Conservation (phyloP, 164 flowering plant genomes). For the Houttuynia cordata region DNA sequence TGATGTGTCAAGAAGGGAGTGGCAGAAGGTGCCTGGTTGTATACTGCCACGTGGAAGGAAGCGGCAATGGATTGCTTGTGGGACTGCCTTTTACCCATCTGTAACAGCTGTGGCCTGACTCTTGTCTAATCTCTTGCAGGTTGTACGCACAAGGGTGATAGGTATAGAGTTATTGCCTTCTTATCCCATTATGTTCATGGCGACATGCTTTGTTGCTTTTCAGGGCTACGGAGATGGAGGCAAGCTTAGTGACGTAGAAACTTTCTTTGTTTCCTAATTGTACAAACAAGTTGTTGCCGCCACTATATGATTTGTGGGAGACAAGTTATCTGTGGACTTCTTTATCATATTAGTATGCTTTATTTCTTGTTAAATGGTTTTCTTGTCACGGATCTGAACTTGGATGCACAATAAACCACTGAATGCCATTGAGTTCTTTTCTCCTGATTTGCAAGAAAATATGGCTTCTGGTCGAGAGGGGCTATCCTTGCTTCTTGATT, state of each 20-base stretch:
- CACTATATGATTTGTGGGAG: not conserved
- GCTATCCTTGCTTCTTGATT: too few relatives aligned
- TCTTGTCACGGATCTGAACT: too few relatives aligned
- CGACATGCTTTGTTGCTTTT: not conserved
- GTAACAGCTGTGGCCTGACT: constrained; percentile 52
- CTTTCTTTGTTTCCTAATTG: not conserved
- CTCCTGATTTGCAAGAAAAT: too few relatives aligned
- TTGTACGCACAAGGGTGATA: not conserved
- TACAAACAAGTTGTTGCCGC: not conserved
- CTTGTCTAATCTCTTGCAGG: not conserved
- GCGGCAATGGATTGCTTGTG: constrained; percentile 81
- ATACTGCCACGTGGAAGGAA: constrained; percentile 57
- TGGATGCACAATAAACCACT: too few relatives aligned
- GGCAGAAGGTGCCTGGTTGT: constrained; percentile 78
- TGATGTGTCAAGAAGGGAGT: constrained; percentile 47
- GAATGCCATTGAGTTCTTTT: too few relatives aligned
- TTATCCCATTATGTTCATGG: not conserved
- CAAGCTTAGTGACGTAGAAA: not conserved
- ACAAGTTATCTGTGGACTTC: not conserved
- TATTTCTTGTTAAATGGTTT: not conserved
- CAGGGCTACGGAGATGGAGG: not conserved
- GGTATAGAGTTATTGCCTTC: not conserved
- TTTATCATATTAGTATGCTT: not conserved
- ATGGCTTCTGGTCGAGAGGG: too few relatives aligned
- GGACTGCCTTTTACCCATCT: constrained; percentile 82